Evolutionary conservation across 768 basidiomycete species (phyloP).

Genomic region (Neoboletus brunneissimus): DNA sequence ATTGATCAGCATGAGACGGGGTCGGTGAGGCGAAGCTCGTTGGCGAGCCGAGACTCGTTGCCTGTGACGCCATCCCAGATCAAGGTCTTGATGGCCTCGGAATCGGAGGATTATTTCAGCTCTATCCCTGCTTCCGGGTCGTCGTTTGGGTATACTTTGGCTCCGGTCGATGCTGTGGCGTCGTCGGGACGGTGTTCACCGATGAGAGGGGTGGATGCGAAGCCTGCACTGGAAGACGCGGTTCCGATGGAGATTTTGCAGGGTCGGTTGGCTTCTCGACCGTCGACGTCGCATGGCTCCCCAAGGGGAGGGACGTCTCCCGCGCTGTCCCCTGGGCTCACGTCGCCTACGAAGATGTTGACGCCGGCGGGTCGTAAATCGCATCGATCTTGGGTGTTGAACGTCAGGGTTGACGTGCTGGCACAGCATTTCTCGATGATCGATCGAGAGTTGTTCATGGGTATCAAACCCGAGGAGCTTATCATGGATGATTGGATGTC

Average conservation of each 20-base stretch:
- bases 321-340: constrained; percentile 13
- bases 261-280: constrained; percentile 47
- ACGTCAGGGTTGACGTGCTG: constrained; percentile 55
- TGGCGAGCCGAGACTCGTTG: constrained; percentile 6
- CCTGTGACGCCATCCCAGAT: constrained; percentile 21
- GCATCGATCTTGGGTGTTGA: constrained; percentile 74
- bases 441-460: constrained; percentile 82
- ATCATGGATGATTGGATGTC: constrained; percentile 69
- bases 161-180: constrained; percentile 12
- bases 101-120: constrained; percentile 25
- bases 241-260: constrained; percentile 66
- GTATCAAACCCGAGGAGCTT: constrained; percentile 86
- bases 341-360: constrained; percentile 37
- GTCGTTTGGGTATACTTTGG: constrained; percentile 11
- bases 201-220: constrained; percentile 38
- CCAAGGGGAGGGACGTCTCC: constrained; percentile 16
- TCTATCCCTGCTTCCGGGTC: constrained; percentile 16
- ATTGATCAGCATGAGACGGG: constrained; percentile 36
- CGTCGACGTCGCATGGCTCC: constrained; percentile 34
- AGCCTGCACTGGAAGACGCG: constrained; percentile 56
- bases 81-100: constrained; percentile 20
- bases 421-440: constrained; percentile 85
- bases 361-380: constrained; percentile 38
- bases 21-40: constrained; percentile 11
- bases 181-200: constrained; percentile 25